Evolutionary conservation across 495 filamentous ascomycete species (phyloP).

Genomic region (Lophiotrema nucula): DNA sequence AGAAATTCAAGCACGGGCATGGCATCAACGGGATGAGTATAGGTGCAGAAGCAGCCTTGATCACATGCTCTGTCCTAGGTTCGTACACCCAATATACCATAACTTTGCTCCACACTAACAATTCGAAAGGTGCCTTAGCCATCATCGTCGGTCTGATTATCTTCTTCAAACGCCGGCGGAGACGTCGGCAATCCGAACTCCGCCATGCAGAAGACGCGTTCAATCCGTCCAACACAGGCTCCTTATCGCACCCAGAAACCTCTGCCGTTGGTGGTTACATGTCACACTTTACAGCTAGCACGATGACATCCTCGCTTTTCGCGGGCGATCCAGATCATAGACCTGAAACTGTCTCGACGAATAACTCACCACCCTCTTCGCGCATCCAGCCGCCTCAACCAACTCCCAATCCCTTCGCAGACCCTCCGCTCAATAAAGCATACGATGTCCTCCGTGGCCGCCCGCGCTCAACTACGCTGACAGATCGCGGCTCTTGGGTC

Average conservation of each 20-base stretch:
- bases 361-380: background rate
- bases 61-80: conserved; percentile 24
- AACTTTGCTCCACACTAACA: background rate
- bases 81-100: background rate
- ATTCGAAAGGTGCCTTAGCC: conserved; percentile 10
- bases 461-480: conserved; percentile 20
- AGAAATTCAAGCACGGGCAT: background rate
- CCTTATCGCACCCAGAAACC: conserved; percentile 11
- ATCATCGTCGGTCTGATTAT: conserved; percentile 10
- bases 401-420: conserved; percentile 26
- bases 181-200: background rate
- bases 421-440: conserved; percentile 26
- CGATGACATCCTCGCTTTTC: conserved; percentile 14
- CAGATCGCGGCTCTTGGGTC: conserved; percentile 21
- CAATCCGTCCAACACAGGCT: conserved; percentile 15
- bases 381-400: conserved; percentile 18
- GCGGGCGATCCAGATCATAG: conserved; percentile 7
- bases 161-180: conserved; percentile 8
- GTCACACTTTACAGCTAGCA: conserved; percentile 6
- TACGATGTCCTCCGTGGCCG: conserved; percentile 26
- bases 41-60: conserved; percentile 26
- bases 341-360: conserved; percentile 25
- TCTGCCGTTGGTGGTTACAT: background rate
- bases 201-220: conserved; percentile 19
- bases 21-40: conserved; percentile 1